These are phyloP conservation scores for Amaranthus palmeri DNA, from an alignment of 148 eudicot species.

Conservation along the genomic window DNA sequence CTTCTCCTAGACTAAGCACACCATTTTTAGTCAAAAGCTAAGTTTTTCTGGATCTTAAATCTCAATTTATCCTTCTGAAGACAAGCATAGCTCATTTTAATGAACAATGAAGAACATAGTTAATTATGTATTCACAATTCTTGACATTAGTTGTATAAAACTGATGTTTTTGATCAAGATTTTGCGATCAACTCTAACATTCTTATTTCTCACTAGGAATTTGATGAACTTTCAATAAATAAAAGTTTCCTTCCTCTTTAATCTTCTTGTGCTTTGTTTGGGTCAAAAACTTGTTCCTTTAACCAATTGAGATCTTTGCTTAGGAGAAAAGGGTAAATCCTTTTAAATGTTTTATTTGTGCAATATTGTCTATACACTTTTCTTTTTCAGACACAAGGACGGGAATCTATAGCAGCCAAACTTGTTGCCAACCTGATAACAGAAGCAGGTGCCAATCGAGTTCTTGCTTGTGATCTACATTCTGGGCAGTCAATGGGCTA, in stretches of 20 bases:
- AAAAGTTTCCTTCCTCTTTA: not conserved
- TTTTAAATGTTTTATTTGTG: not conserved
- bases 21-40: not conserved
- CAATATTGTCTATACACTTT: conserved; percentile 12
- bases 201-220: not conserved
- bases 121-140: not conserved
- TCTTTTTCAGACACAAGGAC: conserved; percentile 79
- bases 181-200: not conserved
- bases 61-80: not conserved
- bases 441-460: conserved; percentile 90
- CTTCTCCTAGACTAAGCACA: too few relatives aligned
- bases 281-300: too few relatives aligned
- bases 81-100: not conserved
- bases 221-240: not conserved
- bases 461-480: conserved; percentile 93
- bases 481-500: conserved; percentile 97
- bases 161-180: not conserved
- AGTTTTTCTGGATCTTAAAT: not conserved
- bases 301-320: not conserved
- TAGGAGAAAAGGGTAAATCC: not conserved
- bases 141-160: not conserved
- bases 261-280: not conserved
- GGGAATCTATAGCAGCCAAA: conserved; percentile 94
- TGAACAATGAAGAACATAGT: not conserved
- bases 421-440: conserved; percentile 88